A percentile compares a stretch with the other conserved stretches of the same genome.
These are phyloP conservation scores for Cucurbitaria berberidis DNA, from an alignment of 2,329 filamentous ascomycete species.

Conservation along the genomic window DNA sequence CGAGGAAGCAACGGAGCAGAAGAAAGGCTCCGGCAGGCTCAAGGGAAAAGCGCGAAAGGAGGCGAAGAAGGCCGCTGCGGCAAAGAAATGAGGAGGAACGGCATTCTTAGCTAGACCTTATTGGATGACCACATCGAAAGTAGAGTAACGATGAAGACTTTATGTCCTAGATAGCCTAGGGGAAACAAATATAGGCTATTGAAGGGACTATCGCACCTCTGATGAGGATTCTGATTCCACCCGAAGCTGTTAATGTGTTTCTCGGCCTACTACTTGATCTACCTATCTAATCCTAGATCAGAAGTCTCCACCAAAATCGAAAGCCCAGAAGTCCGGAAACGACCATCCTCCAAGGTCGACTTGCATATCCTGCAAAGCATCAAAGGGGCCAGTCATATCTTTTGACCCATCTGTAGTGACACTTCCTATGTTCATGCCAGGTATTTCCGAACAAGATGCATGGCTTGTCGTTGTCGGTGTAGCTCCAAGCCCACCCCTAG, in stretches of 20 bases:
- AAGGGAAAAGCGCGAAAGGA: neutral
- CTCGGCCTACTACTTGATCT: too few species aligned
- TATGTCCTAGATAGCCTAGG: too few species aligned
- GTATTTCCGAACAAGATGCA: slow-evolving; percentile 7
- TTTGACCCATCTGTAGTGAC: slow-evolving; percentile 7
- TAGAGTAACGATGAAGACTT: too few species aligned
- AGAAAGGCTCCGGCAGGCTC: neutral
- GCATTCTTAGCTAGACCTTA: too few species aligned
- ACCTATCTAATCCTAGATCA: slow-evolving; percentile 7
- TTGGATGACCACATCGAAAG: too few species aligned
- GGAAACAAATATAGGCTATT: too few species aligned
- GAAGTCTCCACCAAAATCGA: slow-evolving; percentile 41
- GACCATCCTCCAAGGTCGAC: slow-evolving; percentile 39
- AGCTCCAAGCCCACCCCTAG: slow-evolving; percentile 1
- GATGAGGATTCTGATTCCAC: too few species aligned
- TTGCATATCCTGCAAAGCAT: slow-evolving; percentile 36
- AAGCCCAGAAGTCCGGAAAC: slow-evolving; percentile 46
- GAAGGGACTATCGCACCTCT: too few species aligned
- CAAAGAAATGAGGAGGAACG: neutral
- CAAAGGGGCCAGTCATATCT: slow-evolving; percentile 20
- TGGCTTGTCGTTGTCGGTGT: neutral
- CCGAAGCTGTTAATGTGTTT: too few species aligned
- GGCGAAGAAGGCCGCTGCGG: neutral
- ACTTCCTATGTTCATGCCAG: slow-evolving; percentile 12
- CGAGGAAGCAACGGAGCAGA: neutral